These are phyloP conservation scores for Psidium guajava DNA, from an alignment of 345 rosid species.

Conservation along the genomic window DNA sequence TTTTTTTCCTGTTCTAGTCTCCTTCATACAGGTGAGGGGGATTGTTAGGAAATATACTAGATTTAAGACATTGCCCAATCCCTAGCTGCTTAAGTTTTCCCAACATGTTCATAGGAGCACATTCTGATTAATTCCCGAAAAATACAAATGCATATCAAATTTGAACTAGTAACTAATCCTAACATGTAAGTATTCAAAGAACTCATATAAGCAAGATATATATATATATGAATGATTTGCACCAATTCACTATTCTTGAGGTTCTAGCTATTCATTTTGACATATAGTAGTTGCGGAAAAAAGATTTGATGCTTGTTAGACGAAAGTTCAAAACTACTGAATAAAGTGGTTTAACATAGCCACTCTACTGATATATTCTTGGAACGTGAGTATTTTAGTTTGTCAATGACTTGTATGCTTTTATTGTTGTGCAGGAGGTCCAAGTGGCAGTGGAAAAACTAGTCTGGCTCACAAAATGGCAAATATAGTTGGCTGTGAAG, in stretches of 20 bases:
- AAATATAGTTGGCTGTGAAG: constrained; percentile 97
- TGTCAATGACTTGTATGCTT: neutral
- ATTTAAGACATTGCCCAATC: neutral
- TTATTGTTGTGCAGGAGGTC: constrained; percentile 68
- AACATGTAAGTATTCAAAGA: too few relatives aligned
- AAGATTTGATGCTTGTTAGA: neutral
- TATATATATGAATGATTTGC: neutral
- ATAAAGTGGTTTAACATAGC: neutral
- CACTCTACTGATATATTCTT: neutral
- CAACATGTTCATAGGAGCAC: neutral
- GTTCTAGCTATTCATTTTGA: neutral
- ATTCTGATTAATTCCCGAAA: too few relatives aligned
- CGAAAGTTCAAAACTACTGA: neutral
- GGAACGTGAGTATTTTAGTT: neutral
- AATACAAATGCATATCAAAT: too few relatives aligned
- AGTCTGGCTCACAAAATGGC: constrained; percentile 99
- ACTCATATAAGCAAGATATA: too few relatives aligned
- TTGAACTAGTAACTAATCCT: too few relatives aligned
- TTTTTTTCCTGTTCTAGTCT: neutral
- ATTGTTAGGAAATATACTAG: neutral
- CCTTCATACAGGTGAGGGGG: neutral
- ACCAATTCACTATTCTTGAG: neutral
- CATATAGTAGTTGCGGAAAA: neutral
- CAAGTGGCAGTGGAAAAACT: constrained; percentile 98
- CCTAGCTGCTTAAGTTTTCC: neutral